phyloP scores from a whole-genome alignment of 2,329 filamentous ascomycete genomes.

The Trichocomaceae sp. region DNA sequence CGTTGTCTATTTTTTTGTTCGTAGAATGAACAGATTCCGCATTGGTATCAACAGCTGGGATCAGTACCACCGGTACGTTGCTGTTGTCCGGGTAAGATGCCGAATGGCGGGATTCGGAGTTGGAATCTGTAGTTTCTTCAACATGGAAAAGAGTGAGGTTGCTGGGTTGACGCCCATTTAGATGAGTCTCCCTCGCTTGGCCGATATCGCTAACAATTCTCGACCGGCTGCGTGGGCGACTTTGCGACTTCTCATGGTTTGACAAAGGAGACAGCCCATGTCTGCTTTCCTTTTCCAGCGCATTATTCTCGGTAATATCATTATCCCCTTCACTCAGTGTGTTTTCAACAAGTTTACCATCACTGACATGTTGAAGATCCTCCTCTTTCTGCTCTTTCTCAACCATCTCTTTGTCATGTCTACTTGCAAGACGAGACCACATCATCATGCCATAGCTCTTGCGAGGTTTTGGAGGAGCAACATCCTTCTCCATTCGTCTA shows the following conservation, averaged over 20 bases:
- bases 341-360: conserved; percentile 22
- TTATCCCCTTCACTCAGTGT: conserved; percentile 17
- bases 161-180: background rate
- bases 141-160: background rate
- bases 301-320: background rate
- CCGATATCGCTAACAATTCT: conserved; percentile 20
- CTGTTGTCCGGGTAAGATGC: background rate
- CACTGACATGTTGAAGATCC: conserved; percentile 18
- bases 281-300: background rate
- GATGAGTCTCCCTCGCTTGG: conserved; percentile 16
- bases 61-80: background rate
- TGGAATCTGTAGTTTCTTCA: background rate
- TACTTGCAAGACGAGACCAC: conserved; percentile 84
- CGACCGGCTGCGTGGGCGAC: conserved; percentile 12
- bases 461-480: conserved; percentile 25
- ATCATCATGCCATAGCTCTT: conserved; percentile 71
- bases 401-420: conserved; percentile 74
- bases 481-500: conserved; percentile 43
- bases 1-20: conserved; percentile 17
- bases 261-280: background rate
- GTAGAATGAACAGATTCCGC: background rate
- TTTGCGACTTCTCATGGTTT: background rate
- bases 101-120: background rate
- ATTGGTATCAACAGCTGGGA: no score
- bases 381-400: conserved; percentile 23